Conservation (phyloP, 108 stramenopile species). For the Mayamaea pseudoterrestris region DNA sequence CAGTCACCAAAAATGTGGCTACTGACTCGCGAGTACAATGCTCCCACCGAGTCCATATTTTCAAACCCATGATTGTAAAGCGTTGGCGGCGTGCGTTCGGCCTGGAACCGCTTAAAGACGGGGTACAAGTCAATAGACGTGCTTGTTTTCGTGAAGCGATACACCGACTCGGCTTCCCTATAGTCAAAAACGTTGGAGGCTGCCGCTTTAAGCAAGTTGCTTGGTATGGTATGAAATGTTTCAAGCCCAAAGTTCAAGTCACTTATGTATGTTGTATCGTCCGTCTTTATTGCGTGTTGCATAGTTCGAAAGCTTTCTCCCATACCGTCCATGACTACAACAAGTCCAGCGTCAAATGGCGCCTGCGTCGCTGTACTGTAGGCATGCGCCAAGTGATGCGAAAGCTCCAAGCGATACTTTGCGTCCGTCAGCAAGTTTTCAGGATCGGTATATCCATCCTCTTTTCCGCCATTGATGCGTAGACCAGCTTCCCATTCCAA, state of each 20-base stretch:
- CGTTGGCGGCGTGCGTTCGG: slow-evolving; percentile 69
- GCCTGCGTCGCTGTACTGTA: slow-evolving; percentile 77
- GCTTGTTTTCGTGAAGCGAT: slow-evolving; percentile 45
- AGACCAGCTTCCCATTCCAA: slow-evolving; percentile 75
- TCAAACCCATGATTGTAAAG: slow-evolving; percentile 87
- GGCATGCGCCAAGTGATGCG: slow-evolving; percentile 94
- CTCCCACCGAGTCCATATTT: slow-evolving; percentile 93
- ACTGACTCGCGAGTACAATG: slow-evolving; percentile 84
- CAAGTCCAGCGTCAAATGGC: slow-evolving; percentile 70
- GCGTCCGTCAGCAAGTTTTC: slow-evolving; percentile 38
- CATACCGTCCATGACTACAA: slow-evolving; percentile 95
- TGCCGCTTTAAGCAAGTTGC: slow-evolving; percentile 42
- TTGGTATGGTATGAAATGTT: slow-evolving; percentile 60
- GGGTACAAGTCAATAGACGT: slow-evolving; percentile 31
- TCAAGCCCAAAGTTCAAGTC: slow-evolving; percentile 44
- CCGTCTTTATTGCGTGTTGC: slow-evolving; percentile 25
- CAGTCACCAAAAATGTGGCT: slow-evolving; percentile 93
- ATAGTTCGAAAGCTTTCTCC: slow-evolving; percentile 85
- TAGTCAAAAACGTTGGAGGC: slow-evolving; percentile 51
- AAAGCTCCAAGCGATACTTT: slow-evolving; percentile 52
- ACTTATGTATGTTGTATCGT: slow-evolving; percentile 54
- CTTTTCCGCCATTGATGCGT: slow-evolving; percentile 55
- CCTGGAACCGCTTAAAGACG: slow-evolving; percentile 85
- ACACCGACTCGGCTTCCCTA: slow-evolving; percentile 91
- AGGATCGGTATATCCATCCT: slow-evolving; percentile 59